Evolutionary conservation across 768 basidiomycete species (phyloP), one percentile per base, ranked within the genome.

Genomic region (Rhodotorula diobovata): DNA sequence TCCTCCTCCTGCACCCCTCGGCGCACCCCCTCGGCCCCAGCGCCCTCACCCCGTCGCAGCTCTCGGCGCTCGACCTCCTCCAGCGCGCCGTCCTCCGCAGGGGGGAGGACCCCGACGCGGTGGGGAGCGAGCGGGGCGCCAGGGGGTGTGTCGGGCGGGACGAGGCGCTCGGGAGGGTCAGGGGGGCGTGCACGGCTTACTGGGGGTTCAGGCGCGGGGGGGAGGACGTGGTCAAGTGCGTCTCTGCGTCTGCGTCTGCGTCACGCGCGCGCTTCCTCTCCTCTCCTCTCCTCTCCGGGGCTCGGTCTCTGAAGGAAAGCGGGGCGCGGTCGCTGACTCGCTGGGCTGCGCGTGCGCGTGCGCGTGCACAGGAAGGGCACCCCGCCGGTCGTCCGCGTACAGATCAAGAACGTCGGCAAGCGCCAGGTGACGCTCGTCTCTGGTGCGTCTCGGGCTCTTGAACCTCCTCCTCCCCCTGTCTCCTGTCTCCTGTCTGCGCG

Each of bases 361-460:
- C 32, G 32, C 37, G 16, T 32, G 30, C 53, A 37, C 57, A 66
- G 73, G 64, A 68, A 63, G 45, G 73, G 63, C n/a, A n/a, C 41
- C 7, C 73, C 73, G 7, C 73, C 69, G 11, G 12, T 39, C 10
- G 37, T 74, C 51, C 65, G 54, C 21, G 60, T 74, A 15, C 14
- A 21, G 50, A 70, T 74, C 63, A 74, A 74, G 69, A 70, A 65
- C 35, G 73, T 74, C 43, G 73, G 73, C 15, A 74, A 74, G 41
- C 62, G 73, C 6, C 66, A 67, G 58, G 73, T 74, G 34, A 74
- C 73, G 20, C 67, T 74, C 48, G 32, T 74, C 32, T 68, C 69
- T 20, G 63, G 59, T 68, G 16, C 37, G 55, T 35, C 60, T n/a
- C n/a, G n/a, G n/a, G n/a, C n/a, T n/a, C n/a, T n/a, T n/a, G n/a